phyloP scores from a whole-genome alignment of 768 basidiomycete species.

The Mycena polygramma region DNA sequence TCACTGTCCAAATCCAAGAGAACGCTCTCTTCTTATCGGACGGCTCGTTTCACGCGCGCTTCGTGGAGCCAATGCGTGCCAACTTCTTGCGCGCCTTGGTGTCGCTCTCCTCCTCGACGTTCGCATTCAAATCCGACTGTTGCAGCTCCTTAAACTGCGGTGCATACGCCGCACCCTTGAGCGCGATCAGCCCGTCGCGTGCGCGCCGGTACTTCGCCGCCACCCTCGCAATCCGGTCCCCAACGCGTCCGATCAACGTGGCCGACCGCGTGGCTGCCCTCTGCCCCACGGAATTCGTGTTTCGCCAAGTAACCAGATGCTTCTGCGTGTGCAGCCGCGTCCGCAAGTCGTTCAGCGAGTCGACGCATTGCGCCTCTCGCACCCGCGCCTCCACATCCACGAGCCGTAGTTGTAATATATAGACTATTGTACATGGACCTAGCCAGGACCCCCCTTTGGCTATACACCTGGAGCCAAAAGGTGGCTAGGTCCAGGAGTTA shows the following conservation, averaged over 20 bases:
- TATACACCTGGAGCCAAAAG: too few relatives aligned
- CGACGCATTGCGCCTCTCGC: neutral
- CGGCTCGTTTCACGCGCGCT: too few relatives aligned
- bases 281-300: neutral
- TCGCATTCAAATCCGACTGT: neutral
- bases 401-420: too few relatives aligned
- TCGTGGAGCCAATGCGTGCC: neutral
- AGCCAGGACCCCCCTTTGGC: too few relatives aligned
- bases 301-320: neutral
- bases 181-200: neutral
- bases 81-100: slow-evolving; percentile 2
- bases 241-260: slow-evolving; percentile 8
- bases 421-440: too few relatives aligned
- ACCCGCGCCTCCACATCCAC: neutral
- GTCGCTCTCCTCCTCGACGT: neutral
- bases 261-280: neutral
- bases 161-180: neutral
- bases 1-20: slow-evolving; percentile 24
- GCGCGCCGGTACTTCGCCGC: neutral
- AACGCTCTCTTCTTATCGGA: neutral
- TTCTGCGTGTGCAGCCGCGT: slow-evolving; percentile 8
- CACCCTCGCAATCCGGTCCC: neutral
- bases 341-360: neutral
- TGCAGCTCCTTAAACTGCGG: slow-evolving; percentile 5
- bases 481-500: too few relatives aligned